These are phyloP conservation scores for Suhomyces faveliae DNA, from an alignment of 805 yeast genomes.

Conservation along the genomic window DNA sequence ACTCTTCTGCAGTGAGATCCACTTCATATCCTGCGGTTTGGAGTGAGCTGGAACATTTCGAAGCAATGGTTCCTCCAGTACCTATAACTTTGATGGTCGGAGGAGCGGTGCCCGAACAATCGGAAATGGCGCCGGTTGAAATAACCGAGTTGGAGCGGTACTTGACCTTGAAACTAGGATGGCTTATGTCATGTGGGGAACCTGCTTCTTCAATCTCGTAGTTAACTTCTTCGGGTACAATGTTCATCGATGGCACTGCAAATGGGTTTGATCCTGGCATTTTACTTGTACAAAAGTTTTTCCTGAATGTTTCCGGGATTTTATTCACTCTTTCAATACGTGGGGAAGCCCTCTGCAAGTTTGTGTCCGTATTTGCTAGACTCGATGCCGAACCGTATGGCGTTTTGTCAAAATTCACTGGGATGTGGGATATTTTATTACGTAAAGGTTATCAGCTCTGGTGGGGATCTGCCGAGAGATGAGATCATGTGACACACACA, in stretches of 20 bases:
- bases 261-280: neutral
- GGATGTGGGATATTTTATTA: neutral
- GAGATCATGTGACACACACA: neutral
- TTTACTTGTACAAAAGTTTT: neutral
- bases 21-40: constrained; percentile 56
- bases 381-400: neutral
- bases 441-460: neutral
- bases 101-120: constrained; percentile 12
- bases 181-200: constrained; percentile 25
- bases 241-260: neutral
- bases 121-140: constrained; percentile 15
- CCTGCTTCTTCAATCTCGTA: constrained; percentile 23
- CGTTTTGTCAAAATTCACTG: neutral
- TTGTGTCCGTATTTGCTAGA: neutral
- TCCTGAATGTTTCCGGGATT: neutral
- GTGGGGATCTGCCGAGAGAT: neutral
- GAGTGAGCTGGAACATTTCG: constrained; percentile 46
- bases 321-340: neutral
- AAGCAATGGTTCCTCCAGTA: constrained; percentile 61
- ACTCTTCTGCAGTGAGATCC: constrained; percentile 51
- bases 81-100: constrained; percentile 50
- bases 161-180: constrained; percentile 34
- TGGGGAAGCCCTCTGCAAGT: neutral
- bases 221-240: constrained; percentile 5
- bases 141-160: constrained; percentile 34